These are phyloP conservation scores for Brassica napus DNA, from an alignment of 345 rosid genomes.

Conservation along the genomic window Da-Ae NC_063448.1:1503001-1503500, in stretches of 20 bases:
- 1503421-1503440: neutral
- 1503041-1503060: neutral
- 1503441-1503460: slow-evolving; percentile 5
- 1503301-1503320: slow-evolving; percentile 12
- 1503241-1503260: slow-evolving; percentile 2
- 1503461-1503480: neutral
- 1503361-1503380: slow-evolving; percentile 32
- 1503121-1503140: too few relatives aligned
- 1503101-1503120: neutral
- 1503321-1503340: neutral
- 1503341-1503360: slow-evolving; percentile 18
- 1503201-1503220: too few relatives aligned
- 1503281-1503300: neutral
- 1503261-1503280: neutral
- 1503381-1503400: neutral
- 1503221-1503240: too few relatives aligned
- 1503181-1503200: too few relatives aligned
- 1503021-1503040: neutral
- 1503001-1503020: slow-evolving; percentile 10
- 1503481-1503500: slow-evolving; percentile 8
- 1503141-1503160: too few relatives aligned
- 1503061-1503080: neutral
- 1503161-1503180: too few relatives aligned
- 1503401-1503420: slow-evolving; percentile 15
- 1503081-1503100: neutral